phyloP scores from a whole-genome alignment of 495 filamentous ascomycete species.

The Neurospora sp. region DNA sequence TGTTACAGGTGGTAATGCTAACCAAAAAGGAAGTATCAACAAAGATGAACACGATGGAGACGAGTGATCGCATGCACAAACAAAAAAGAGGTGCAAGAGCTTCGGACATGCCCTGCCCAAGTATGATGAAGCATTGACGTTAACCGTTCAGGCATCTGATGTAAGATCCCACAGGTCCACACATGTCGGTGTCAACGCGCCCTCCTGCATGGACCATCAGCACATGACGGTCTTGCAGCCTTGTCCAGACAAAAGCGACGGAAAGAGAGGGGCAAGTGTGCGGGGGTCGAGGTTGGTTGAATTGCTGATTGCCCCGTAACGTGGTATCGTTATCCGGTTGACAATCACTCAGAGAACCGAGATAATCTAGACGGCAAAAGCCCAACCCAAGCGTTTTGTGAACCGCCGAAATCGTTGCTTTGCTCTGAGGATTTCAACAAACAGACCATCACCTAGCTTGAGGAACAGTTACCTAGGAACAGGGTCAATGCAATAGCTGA shows the following conservation, averaged over 20 bases:
- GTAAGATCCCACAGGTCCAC: not conserved
- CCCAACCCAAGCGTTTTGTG: too few relatives aligned
- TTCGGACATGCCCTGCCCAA: not conserved
- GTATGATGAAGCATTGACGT: not conserved
- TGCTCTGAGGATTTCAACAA: too few relatives aligned
- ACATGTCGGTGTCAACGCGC: not conserved
- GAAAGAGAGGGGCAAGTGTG: not conserved
- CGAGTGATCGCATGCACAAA: not conserved
- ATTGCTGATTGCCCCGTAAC: not conserved
- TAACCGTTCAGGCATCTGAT: not conserved
- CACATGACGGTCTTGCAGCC: not conserved
- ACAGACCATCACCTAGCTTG: too few relatives aligned
- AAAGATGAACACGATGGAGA: not conserved
- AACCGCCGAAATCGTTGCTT: too few relatives aligned
- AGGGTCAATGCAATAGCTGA: not conserved
- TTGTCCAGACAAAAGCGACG: not conserved
- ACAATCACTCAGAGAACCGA: not conserved
- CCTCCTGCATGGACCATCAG: not conserved
- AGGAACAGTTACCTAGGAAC: not conserved
- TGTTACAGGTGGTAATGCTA: too few relatives aligned
- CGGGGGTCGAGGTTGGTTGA: not conserved
- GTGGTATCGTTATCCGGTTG: not conserved
- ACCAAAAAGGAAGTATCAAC: not conserved
- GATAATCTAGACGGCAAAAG: too few relatives aligned
- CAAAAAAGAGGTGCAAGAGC: not conserved